phyloP scores from a whole-genome alignment of 352 stramenopile genomes.

The Hyaloperonospora brassicae region DNA sequence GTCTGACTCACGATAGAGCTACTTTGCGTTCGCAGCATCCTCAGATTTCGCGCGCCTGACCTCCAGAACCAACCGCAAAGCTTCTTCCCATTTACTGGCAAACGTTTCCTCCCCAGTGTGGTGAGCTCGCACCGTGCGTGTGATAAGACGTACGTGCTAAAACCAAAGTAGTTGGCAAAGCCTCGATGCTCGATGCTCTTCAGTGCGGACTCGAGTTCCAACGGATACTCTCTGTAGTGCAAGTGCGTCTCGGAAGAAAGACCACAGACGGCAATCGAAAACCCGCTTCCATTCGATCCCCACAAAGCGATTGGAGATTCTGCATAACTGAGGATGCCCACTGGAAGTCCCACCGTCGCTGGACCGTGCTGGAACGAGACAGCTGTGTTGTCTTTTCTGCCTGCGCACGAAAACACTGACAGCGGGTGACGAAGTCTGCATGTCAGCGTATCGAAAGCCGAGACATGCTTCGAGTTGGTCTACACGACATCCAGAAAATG shows the following conservation, averaged over 20 bases:
- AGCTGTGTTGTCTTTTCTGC: slow-evolving; percentile 71
- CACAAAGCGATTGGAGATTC: slow-evolving; percentile 45
- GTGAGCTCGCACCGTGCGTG: slow-evolving; percentile 38
- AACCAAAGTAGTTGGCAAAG: slow-evolving; percentile 81
- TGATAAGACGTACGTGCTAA: slow-evolving; percentile 60
- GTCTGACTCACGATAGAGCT: slow-evolving; percentile 31
- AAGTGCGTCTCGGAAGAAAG: slow-evolving; percentile 19
- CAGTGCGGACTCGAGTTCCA: slow-evolving; percentile 21
- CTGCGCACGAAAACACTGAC: slow-evolving; percentile 54
- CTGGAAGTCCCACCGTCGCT: slow-evolving; percentile 16
- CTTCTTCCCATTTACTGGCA: slow-evolving; percentile 49
- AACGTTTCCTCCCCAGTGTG: slow-evolving; percentile 69
- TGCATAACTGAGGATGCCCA: slow-evolving; percentile 53
- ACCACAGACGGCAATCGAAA: slow-evolving; percentile 43
- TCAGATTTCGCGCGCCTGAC: slow-evolving; percentile 30
- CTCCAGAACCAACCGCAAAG: slow-evolving; percentile 39
- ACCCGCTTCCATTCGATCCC: slow-evolving; percentile 50
- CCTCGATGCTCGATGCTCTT: slow-evolving; percentile 27
- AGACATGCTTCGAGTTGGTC: slow-evolving; percentile 68
- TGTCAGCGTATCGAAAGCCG: slow-evolving; percentile 52
- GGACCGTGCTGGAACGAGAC: slow-evolving; percentile 65
- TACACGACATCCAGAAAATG: slow-evolving; percentile 12
- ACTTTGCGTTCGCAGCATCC: slow-evolving; percentile 33
- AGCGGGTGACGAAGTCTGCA: slow-evolving; percentile 35
- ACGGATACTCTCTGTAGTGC: slow-evolving; percentile 6